These are phyloP conservation scores for Fusarium staphyleae DNA, from an alignment of 2,329 filamentous ascomycete genomes.

Conservation along the genomic window DNA sequence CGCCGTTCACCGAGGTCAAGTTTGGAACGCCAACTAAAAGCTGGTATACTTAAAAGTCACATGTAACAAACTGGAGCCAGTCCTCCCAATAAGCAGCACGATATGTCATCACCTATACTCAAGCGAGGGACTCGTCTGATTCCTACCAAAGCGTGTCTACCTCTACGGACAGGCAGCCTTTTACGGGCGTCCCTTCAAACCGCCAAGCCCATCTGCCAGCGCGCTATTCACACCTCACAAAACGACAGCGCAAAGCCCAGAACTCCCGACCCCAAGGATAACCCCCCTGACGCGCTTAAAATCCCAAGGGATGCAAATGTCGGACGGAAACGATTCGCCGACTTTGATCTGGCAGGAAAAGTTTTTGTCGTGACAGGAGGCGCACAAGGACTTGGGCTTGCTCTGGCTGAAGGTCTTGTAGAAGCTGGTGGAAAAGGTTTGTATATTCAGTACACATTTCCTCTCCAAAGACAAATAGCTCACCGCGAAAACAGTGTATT, in stretches of 20 bases:
- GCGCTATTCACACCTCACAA: constrained; percentile 10
- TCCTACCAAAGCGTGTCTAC: not conserved
- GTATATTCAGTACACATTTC: constrained; percentile 43
- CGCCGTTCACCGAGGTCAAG: no score
- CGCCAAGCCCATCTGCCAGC: not conserved
- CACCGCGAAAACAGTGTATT: constrained; percentile 55
- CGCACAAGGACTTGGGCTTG: constrained; percentile 75
- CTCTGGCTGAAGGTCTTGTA: constrained; percentile 74
- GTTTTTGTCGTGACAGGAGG: constrained; percentile 76
- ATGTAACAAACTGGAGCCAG: not conserved
- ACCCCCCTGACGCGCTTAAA: constrained; percentile 17
- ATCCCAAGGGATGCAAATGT: constrained; percentile 35
- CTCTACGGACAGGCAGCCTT: not conserved
- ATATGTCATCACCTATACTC: constrained; percentile 12
- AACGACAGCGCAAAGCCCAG: constrained; percentile 19
- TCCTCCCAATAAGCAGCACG: not conserved
- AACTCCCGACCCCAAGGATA: constrained; percentile 38
- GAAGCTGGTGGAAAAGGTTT: constrained; percentile 75
- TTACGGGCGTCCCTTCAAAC: not conserved
- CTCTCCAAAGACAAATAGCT: not conserved
- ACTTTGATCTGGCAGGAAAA: constrained; percentile 74
- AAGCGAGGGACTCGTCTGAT: constrained; percentile 4
- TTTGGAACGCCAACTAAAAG: not conserved
- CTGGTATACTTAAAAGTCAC: not conserved
- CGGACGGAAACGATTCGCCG: constrained; percentile 58